Conservation (phyloP, 495 filamentous ascomycete genomes). For the Letharia columbiana region DNA sequence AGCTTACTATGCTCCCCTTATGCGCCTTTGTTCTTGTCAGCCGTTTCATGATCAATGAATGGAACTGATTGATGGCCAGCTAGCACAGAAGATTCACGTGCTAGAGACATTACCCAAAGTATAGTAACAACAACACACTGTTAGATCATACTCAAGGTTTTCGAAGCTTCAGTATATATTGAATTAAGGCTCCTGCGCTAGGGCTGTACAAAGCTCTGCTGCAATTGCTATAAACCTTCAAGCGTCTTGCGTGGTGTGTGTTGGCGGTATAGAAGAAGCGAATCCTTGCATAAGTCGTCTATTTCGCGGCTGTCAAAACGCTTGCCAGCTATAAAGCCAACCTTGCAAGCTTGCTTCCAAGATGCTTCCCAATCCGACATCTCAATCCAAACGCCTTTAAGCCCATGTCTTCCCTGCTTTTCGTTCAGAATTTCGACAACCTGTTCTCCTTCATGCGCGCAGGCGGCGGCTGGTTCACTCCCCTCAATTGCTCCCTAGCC, state of each 20-base stretch:
- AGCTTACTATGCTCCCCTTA: too few relatives aligned
- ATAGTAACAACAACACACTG: too few relatives aligned
- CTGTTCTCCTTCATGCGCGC: slow-evolving; percentile 14
- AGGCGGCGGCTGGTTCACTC: slow-evolving; percentile 11
- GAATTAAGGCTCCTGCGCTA: neutral
- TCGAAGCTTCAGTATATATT: neutral
- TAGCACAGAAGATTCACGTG: too few relatives aligned
- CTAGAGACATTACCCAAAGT: too few relatives aligned
- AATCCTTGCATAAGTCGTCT: slow-evolving; percentile 1
- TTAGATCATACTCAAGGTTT: neutral
- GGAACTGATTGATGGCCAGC: too few relatives aligned
- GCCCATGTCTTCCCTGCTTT: neutral
- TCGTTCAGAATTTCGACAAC: neutral
- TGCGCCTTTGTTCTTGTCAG: too few relatives aligned
- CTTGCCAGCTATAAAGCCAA: slow-evolving; percentile 3
- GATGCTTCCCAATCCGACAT: neutral
- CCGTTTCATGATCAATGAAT: too few relatives aligned
- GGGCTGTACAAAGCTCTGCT: neutral
- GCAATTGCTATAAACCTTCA: neutral
- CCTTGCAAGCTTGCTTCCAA: neutral
- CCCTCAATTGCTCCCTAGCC: slow-evolving; percentile 13
- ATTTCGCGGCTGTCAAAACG: neutral
- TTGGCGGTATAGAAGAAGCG: neutral
- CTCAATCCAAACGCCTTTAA: neutral
- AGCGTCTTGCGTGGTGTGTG: neutral